Conservation (phyloP, 2,329 filamentous ascomycete genomes). For the Claviceps pazoutovae region DNA sequence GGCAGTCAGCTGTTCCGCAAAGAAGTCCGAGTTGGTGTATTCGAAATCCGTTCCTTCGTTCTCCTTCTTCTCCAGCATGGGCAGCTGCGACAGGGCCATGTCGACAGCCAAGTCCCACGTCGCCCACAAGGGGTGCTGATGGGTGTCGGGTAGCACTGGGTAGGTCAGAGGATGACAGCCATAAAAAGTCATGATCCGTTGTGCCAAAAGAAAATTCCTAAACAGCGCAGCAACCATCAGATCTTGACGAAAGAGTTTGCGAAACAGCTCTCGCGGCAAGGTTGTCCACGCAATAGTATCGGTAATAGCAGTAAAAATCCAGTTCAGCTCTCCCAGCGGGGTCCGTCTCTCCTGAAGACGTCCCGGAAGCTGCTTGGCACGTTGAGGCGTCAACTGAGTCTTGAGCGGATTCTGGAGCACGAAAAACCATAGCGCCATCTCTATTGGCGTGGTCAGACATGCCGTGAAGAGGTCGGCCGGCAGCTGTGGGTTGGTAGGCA, state of each 20-base stretch:
- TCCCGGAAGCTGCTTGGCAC: constrained; percentile 80
- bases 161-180: constrained; percentile 91
- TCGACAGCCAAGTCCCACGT: constrained; percentile 97
- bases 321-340: constrained; percentile 89
- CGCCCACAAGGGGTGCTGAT: constrained; percentile 88
- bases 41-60: constrained; percentile 65
- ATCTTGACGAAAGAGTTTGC: constrained; percentile 93
- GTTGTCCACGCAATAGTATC: constrained; percentile 99
- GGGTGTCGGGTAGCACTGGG: constrained; percentile 83
- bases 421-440: constrained; percentile 94
- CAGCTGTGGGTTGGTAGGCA: constrained; percentile 85
- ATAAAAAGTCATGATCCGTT: constrained; percentile 91
- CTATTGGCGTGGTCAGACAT: constrained; percentile 91
- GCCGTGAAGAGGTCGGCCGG: constrained; percentile 93
- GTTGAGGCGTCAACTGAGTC: constrained; percentile 57
- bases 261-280: constrained; percentile 76
- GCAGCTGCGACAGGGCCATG: constrained; percentile 81
- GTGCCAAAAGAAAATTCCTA: constrained; percentile 85
- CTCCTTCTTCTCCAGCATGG: constrained; percentile 69
- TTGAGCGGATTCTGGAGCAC: constrained; percentile 76
- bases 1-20: constrained; percentile 89
- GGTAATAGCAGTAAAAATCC: constrained; percentile 98
- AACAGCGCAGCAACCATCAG: constrained; percentile 98
- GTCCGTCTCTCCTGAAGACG: constrained; percentile 85
- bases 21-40: constrained; percentile 90